Evolutionary conservation across 352 stramenopile species (phyloP), one percentile per base, ranked within the genome.

Genomic region (Globisporangium canariense): DNA sequence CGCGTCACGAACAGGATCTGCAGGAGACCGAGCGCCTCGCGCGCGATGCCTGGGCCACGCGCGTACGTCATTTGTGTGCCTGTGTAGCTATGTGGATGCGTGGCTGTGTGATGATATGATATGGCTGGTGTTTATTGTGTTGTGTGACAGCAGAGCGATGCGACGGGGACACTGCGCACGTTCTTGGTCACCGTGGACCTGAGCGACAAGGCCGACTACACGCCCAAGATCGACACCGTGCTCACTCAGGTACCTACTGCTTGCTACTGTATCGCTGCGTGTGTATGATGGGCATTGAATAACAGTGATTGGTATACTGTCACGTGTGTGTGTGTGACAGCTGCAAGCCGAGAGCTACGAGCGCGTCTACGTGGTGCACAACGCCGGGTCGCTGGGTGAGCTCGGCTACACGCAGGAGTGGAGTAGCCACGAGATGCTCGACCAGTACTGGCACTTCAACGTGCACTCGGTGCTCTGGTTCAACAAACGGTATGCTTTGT

Each of bases 391-490:
- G 49, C 67, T 97, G 8, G 88, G 88, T 0, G 66, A 83, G 20
- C 66, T 97, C 1, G 76, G 76, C 32, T 69, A 90, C 40, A 71
- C 70, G 32, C 76, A 90, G 32, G 82, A 91, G 57, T 71, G 68
- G 46, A 67, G 60, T 1, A 83, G 77, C 3, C 71, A 74, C 28
- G 75, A 68, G 45, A 73, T 82, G 60, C 45, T 91, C 22, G 62
- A 67, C 3, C 41, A 76, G 60, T 88, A 87, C 69, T 86, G 86
- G 71, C 78, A 96, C 45, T 71, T 97, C 30, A 97, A 96, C 60
- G 75, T 97, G 13, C 95, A 83, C 32, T 94, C 83, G 20, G 77
- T 91, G 6, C 60, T 91, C 51, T 96, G 84, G 83, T 68, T 97
- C 36, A 93, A 93, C 74, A 90, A 89, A 59, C 71, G 77, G 69